Base-by-base conservation (phyloP, 2,329 filamentous ascomycete species). In the Aphanocladium album region DNA sequence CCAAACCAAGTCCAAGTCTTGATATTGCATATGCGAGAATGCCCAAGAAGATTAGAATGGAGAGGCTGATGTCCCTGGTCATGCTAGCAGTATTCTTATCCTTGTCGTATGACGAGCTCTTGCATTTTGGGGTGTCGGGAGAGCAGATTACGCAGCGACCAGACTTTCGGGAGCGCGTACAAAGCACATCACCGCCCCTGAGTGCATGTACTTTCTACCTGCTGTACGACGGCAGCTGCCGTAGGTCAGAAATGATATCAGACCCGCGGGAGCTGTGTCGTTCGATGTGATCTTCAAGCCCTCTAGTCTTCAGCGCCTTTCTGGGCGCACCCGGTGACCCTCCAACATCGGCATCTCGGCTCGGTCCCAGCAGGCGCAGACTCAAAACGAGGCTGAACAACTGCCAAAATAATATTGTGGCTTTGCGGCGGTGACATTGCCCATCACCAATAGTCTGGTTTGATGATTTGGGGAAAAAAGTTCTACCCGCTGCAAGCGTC, bases 291-390 rank as follows among this genome's bases (percentile, higher is more conserved):
- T 52, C 37, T 27, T 19, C 37, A 2, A 14, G n/a, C n/a, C n/a
- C n/a, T n/a, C n/a, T n/a, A n/a, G n/a, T n/a, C 30, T 30, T 30
- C 30, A 30, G 30, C 33, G 50, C 30, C 30, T 30, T 30, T 30
- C 30, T 9, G 39, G 39, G 37, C 39, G 37, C 52, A 45, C 25
- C 52, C 27, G 37, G 21, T 54, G 52, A 43, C 52, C 52, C 52
- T 54, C 52, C 41, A 56, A 46, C 53, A 56, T 56, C 41, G 53
- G 53, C 41, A 56, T 56, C 53, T 45, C 41, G 41, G 53, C 53
- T 56, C 53, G 27, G n/a, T 30, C 25, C 23, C 30, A 30, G 5
- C 30, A 30, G 30, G 30, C 30, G 11, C 16, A 6, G 25, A 33
- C n/a, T 5, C 43, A 19, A n/a, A 27, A 50, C 47, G 25, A 50